Evolutionary conservation across 139 green algal genomes (phyloP).

Genomic region (Asterochloris erici): DNA sequence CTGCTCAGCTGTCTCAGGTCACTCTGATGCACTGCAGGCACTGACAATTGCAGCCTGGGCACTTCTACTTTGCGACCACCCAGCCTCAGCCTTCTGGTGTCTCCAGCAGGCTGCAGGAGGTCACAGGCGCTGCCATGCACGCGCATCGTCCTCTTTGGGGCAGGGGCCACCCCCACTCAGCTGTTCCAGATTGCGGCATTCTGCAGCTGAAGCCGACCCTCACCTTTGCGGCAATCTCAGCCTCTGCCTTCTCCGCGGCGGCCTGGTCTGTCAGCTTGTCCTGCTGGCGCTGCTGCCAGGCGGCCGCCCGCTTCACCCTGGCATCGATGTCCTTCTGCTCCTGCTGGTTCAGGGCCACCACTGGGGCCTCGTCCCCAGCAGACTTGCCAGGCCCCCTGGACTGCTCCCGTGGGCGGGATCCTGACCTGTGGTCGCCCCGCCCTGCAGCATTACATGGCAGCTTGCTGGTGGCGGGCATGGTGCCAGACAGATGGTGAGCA

Average conservation of each 20-base stretch:
- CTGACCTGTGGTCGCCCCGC: no score
- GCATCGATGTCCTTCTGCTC: slow-evolving; percentile 16
- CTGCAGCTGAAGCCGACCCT: neutral
- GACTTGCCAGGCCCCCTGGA: no score
- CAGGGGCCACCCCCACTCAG: no score
- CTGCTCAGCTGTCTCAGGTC: no score
- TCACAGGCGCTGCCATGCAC: neutral
- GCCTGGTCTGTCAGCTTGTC: slow-evolving; percentile 12
- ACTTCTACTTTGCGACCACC: no score
- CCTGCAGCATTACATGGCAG: no score
- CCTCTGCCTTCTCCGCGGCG: neutral
- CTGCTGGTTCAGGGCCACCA: slow-evolving; percentile 9
- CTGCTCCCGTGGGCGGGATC: no score
- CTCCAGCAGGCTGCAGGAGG: neutral
- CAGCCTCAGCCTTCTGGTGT: neutral
- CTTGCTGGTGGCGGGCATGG: no score
- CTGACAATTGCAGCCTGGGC: no score
- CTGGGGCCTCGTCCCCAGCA: no score
- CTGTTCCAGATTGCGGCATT: neutral
- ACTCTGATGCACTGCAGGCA: no score
- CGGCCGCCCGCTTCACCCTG: neutral
- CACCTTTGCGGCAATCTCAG: neutral
- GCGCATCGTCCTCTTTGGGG: neutral
- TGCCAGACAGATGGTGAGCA: no score
- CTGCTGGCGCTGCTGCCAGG: slow-evolving; percentile 10